Conservation (phyloP, 768 basidiomycete species). For the Phanerochaete carnosa region DNA sequence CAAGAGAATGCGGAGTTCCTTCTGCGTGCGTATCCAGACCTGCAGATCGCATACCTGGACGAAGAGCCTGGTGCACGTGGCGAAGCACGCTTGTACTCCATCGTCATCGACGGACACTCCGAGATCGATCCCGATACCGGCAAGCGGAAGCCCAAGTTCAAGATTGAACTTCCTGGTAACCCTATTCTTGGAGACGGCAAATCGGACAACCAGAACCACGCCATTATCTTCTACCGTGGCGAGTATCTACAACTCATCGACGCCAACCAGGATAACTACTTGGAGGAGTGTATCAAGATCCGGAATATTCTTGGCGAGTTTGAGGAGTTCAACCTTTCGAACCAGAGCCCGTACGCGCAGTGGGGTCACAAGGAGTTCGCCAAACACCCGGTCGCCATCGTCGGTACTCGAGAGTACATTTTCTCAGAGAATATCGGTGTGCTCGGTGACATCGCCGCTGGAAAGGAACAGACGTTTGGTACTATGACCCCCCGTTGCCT, state of each 20-base stretch:
- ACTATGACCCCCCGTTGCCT: constrained; percentile 88
- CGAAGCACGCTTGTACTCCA: constrained; percentile 87
- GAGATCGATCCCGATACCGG: constrained; percentile 88
- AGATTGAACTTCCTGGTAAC: constrained; percentile 95
- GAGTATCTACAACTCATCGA: constrained; percentile 99
- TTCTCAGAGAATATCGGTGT: constrained; percentile 99
- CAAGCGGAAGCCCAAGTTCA: constrained; percentile 94
- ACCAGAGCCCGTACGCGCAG: constrained; percentile 93
- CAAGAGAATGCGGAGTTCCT: constrained; percentile 98
- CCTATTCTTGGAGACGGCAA: constrained; percentile 99
- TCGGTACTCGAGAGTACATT: constrained; percentile 98
- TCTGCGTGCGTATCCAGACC: constrained; percentile 94
- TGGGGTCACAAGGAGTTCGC: constrained; percentile 94
- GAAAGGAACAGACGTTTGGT: constrained; percentile 99
- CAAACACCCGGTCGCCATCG: constrained; percentile 90
- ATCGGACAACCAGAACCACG: constrained; percentile 99
- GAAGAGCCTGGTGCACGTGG: constrained; percentile 89
- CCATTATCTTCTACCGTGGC: constrained; percentile 97
- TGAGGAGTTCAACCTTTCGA: constrained; percentile 87
- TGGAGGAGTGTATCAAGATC: constrained; percentile 99
- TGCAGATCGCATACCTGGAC: constrained; percentile 97
- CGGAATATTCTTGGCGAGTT: constrained; percentile 97
- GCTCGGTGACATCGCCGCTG: constrained; percentile 97
- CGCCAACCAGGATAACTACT: constrained; percentile 99
- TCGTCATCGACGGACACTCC: constrained; percentile 95